Conservation (phyloP, 805 yeast species). For the Candida maesae region DNA sequence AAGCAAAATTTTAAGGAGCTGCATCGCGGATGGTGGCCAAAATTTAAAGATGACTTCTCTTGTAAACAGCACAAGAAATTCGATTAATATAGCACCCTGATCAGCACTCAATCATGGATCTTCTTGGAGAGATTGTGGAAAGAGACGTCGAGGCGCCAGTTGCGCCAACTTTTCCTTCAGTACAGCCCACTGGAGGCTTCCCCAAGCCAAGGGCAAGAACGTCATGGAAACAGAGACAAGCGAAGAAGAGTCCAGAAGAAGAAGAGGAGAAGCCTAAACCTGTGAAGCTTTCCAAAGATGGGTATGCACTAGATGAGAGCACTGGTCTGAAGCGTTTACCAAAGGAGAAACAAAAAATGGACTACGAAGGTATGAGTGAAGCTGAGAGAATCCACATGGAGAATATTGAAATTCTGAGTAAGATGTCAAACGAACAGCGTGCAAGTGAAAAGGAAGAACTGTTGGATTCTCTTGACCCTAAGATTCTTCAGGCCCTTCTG, state of each 20-base stretch:
- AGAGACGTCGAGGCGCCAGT: slow-evolving; percentile 91
- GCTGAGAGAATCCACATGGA: slow-evolving; percentile 75
- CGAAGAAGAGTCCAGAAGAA: slow-evolving; percentile 90
- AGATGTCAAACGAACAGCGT: slow-evolving; percentile 66
- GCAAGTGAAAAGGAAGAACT: slow-evolving; percentile 63
- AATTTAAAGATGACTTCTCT: no score
- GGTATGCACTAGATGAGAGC: slow-evolving; percentile 81
- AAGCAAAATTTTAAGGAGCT: no score
- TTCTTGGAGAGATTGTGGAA: slow-evolving; percentile 85
- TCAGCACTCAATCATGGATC: slow-evolving; percentile 78
- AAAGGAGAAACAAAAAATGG: slow-evolving; percentile 80
- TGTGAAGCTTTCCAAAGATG: slow-evolving; percentile 59
- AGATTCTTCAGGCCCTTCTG: slow-evolving; percentile 54
- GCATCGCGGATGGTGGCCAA: no score
- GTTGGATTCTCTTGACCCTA: slow-evolving; percentile 63
- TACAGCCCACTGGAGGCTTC: slow-evolving; percentile 78
- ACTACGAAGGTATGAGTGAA: slow-evolving; percentile 42
- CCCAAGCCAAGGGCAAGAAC: slow-evolving; percentile 79
- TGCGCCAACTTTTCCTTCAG: slow-evolving; percentile 83
- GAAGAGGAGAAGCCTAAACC: slow-evolving; percentile 72
- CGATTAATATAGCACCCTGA: no score
- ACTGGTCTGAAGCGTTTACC: slow-evolving; percentile 76
- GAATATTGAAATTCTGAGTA: slow-evolving; percentile 56
- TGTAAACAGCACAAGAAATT: no score
- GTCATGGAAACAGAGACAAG: slow-evolving; percentile 89